These are phyloP conservation scores for Thyridium curvatum DNA, from an alignment of 2,329 filamentous ascomycete species.

Conservation along the genomic window DNA sequence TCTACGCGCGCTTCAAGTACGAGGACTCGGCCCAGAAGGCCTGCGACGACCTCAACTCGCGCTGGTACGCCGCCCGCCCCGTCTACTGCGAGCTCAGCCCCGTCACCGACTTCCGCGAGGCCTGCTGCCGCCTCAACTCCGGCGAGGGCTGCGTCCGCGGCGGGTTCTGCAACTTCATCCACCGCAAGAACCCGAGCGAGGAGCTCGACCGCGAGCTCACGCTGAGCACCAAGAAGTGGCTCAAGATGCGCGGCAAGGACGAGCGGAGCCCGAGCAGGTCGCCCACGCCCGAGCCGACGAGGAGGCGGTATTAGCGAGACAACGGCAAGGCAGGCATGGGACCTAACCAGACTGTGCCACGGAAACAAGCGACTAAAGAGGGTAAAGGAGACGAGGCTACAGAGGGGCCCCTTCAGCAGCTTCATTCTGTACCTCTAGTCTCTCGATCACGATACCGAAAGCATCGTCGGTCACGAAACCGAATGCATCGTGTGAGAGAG, in stretches of 20 bases:
- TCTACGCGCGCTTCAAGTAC: conserved; percentile 99
- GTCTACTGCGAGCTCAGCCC: conserved; percentile 98
- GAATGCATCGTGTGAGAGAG: too few species aligned
- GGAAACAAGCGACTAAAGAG: conserved; percentile 37
- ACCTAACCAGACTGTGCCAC: too few species aligned
- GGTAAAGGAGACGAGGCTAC: conserved; percentile 56
- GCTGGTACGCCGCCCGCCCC: conserved; percentile 94
- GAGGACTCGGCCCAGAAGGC: conserved; percentile 92
- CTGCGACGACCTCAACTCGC: conserved; percentile 86
- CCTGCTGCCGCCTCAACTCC: conserved; percentile 88
- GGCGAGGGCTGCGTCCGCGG: conserved; percentile 94
- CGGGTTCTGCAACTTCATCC: conserved; percentile 99
- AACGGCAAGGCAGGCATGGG: background rate
- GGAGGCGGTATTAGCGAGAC: conserved; percentile 55
- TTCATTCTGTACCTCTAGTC: conserved; percentile 49
- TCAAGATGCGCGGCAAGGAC: conserved; percentile 77
- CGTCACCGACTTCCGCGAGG: conserved; percentile 96
- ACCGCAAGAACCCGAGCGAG: conserved; percentile 86
- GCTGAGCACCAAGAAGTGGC: conserved; percentile 92
- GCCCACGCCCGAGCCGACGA: conserved; percentile 78
- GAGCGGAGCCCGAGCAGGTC: conserved; percentile 75
- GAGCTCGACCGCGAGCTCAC: conserved; percentile 86
- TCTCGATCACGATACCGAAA: conserved; percentile 53
- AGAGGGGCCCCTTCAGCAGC: conserved; percentile 25
- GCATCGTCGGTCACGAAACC: conserved; percentile 57